Percentiles rank a stretch among this genome's conserved stretches.
These are phyloP conservation scores for Aspergillus sclerotialis DNA, from an alignment of 2,329 filamentous ascomycete genomes.

Conservation along the genomic window DNA sequence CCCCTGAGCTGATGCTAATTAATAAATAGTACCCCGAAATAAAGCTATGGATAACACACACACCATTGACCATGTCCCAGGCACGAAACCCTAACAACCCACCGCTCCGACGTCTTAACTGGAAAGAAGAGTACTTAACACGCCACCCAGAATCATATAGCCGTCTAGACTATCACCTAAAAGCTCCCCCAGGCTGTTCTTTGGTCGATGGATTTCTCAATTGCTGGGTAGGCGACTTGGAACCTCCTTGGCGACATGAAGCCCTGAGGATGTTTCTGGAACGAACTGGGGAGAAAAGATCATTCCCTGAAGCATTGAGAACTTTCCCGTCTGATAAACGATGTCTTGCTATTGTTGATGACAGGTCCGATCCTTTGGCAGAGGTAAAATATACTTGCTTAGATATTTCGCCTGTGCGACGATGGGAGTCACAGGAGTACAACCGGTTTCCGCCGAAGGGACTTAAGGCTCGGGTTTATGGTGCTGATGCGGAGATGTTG, in stretches of 20 bases:
- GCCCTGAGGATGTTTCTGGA: constrained; percentile 1
- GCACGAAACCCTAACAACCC: neutral
- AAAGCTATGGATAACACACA: too few species aligned
- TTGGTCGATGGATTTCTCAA: constrained; percentile 5
- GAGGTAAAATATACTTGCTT: constrained; percentile 1
- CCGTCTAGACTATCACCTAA: constrained; percentile 3
- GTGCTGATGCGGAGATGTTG: constrained; percentile 2
- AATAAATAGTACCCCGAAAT: too few species aligned
- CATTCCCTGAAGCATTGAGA: constrained; percentile 1
- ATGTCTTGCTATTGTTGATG: constrained; percentile 5
- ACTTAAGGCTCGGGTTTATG: constrained; percentile 2
- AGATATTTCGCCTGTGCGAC: constrained; percentile 4
- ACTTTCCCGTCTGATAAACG: neutral
- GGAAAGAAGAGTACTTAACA: constrained; percentile 3
- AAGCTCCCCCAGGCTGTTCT: constrained; percentile 1
- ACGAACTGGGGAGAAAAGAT: constrained; percentile 1
- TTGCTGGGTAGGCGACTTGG: constrained; percentile 1
- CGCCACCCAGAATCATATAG: constrained; percentile 2
- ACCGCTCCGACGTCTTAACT: neutral
- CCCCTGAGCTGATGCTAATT: too few species aligned
- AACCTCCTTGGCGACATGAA: constrained; percentile 5
- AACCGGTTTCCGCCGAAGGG: constrained; percentile 4
- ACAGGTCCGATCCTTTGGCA: constrained; percentile 6
- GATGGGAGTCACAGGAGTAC: constrained; percentile 6
- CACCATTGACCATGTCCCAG: constrained; percentile 4